Base-by-base conservation (phyloP, 176 grass and related monocot genomes). In the Aegilops longissima region DNA sequence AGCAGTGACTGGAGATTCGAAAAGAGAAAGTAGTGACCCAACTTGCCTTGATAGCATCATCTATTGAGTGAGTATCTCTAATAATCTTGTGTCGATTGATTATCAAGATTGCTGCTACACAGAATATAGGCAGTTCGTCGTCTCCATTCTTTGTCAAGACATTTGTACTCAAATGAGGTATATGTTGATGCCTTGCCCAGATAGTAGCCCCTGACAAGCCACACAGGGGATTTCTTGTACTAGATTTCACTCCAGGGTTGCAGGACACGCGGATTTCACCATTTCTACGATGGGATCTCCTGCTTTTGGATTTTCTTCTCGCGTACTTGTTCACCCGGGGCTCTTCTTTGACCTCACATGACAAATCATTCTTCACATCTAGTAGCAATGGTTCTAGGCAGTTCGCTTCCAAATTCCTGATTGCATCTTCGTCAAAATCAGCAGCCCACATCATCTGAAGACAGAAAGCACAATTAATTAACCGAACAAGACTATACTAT, bases 391-490 rank as follows among this genome's bases (percentile, higher is more conserved):
- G 82, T 39, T 87, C 94, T 54, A 98, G 82, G 83, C 97, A 98
- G 87, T 91, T 94, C 45, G 88, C 87, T 70, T 94, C 90, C 67
- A 98, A 91, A 88, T 77, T 77, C 39, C 12, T 86, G 73, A 81
- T 90, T 64, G 89, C 77, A 78, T 86, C 92, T 83, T 98, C 97
- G 78, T 96, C 87, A 91, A 98, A 98, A 93, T 98, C 97, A 88
- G 97, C 97, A 94, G 97, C 97, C 97, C 97, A 98, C 97, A 98
- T 98, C 97, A 96, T 98, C 97, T 98, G 79, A 82, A 82, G 77
- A 74, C 81, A 87, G 71, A 2, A 87, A 81, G 21, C 29, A 27
- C n/a, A 79, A n/a, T 86, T 52, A 70, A 17, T 51, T 14, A 47
- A 61, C 64, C 71, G 34, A 92, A 78, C 36, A 76, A 74, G 36